phyloP scores from a whole-genome alignment of 2,329 filamentous ascomycete species.

The Neonectria faginata region DNA sequence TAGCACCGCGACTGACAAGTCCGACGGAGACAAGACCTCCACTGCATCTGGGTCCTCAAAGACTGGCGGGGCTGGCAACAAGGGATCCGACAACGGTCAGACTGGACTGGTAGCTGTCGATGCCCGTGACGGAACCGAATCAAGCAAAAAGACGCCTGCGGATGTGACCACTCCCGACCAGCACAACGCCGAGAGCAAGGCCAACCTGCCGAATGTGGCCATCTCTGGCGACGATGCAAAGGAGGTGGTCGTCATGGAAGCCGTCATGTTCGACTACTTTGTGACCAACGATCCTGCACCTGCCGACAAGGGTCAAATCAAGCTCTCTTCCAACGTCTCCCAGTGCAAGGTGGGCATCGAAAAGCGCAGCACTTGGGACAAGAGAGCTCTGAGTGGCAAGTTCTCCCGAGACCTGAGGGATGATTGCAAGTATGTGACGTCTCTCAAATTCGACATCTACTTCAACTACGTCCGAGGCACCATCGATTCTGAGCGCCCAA shows the following conservation, averaged over 20 bases:
- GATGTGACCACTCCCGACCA: slow-evolving; percentile 19
- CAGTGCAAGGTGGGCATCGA: slow-evolving; percentile 15
- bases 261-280: slow-evolving; percentile 28
- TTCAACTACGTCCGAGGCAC: slow-evolving; percentile 22
- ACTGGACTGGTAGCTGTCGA: slow-evolving; percentile 21
- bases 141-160: neutral
- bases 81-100: neutral
- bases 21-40: neutral
- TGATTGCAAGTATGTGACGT: slow-evolving; percentile 16
- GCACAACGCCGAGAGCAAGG: slow-evolving; percentile 18
- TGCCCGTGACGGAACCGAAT: slow-evolving; percentile 10
- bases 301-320: slow-evolving; percentile 1
- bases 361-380: slow-evolving; percentile 15
- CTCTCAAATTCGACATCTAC: slow-evolving; percentile 23
- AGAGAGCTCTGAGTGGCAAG: slow-evolving; percentile 1
- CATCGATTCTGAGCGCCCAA: slow-evolving; percentile 13
- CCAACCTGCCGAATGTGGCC: slow-evolving; percentile 15
- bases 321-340: slow-evolving; percentile 21
- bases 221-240: slow-evolving; percentile 18
- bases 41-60: neutral
- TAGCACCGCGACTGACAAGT: neutral
- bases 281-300: slow-evolving; percentile 16
- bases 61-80: neutral
- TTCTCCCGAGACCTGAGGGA: slow-evolving; percentile 8
- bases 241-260: slow-evolving; percentile 24